Evolutionary conservation across 306 rosid genomes (phyloP).

Genomic region (Geum urbanum): DNA sequence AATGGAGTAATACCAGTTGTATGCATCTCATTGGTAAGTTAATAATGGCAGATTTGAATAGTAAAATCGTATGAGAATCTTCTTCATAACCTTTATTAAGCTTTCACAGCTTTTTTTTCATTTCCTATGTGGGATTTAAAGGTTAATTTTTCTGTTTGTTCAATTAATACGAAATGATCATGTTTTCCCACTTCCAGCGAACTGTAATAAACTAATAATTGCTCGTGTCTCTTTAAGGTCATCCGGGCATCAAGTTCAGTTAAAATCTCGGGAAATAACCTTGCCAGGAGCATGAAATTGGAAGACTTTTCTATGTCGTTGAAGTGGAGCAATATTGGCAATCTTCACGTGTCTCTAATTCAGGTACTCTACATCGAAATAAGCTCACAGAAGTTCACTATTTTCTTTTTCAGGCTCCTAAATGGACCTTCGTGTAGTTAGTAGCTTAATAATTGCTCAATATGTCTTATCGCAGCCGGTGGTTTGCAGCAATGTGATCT

Average conservation of each 20-base stretch:
- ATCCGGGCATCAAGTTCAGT: constrained; percentile 57
- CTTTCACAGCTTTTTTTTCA: neutral
- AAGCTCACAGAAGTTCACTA: neutral
- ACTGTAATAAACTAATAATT: neutral
- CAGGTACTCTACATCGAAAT: constrained; percentile 44
- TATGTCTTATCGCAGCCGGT: constrained; percentile 59
- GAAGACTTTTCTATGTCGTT: constrained; percentile 64
- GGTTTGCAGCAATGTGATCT: constrained; percentile 58
- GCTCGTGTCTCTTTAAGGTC: constrained; percentile 36
- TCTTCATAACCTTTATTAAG: neutral
- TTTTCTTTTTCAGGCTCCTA: neutral
- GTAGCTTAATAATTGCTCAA: constrained; percentile 8
- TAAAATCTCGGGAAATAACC: constrained; percentile 64
- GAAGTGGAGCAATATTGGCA: constrained; percentile 86
- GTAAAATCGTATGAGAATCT: neutral
- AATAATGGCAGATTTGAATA: constrained; percentile 8
- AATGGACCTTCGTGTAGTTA: neutral
- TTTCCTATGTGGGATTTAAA: neutral
- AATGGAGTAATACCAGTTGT: constrained; percentile 66
- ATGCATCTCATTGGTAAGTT: constrained; percentile 79
- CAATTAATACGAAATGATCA: neutral
- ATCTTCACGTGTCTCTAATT: constrained; percentile 64
- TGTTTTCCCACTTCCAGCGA: neutral
- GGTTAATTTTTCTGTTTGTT: neutral
- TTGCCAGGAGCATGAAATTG: constrained; percentile 52